Evolutionary conservation across 306 rosid genomes (phyloP), one percentile per base, ranked within the genome.

Genomic region (Dryas drummondii): DNA sequence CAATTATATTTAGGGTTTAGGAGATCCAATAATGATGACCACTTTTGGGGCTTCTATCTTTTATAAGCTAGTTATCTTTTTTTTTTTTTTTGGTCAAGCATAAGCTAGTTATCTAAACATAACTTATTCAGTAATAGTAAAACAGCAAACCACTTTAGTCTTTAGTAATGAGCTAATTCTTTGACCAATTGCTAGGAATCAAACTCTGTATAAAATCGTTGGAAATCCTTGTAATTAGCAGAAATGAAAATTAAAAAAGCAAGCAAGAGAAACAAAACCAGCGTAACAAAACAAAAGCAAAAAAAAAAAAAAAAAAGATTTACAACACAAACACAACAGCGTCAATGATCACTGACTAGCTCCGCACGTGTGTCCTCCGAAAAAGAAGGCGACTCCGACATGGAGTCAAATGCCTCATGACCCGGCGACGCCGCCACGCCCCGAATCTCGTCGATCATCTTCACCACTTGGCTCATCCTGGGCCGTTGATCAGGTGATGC

Each of bases 381-480:
- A 72, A 82, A 50, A 4, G 90, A 84, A 32, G 87, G 88, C 9
- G 91, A 91, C 42, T 84, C 88, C 0, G 91, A 76, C 60, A 73
- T 85, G 51, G 91, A 87, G 48, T 86, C 93, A 77, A 79, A 47
- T 26, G 80, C 80, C 53, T 87, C 96, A 48, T 79, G 88, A 57
- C 77, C 19, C 53, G 89, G 88, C 1, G 89, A 88, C 56, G 56
- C 86, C 50, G 85, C 85, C 57, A 77, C 78, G 56, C 93, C 91
- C 12, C 90, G 90, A 12, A 93, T 83, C 74, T 93, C 97, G 58
- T 93, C 91, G 1, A 93, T 89, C 92, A 88, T 84, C 83, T 83
- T 91, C 13, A 87, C 88, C 69, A 91, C 98, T 41, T 91, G 96
- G 94, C 84, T 78, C 92, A 91, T 88, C 60, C 4, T 87, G 6